These are phyloP conservation scores for Fusarium sp. DNA, from an alignment of 2,329 filamentous ascomycete genomes.

Conservation along the genomic window DNA sequence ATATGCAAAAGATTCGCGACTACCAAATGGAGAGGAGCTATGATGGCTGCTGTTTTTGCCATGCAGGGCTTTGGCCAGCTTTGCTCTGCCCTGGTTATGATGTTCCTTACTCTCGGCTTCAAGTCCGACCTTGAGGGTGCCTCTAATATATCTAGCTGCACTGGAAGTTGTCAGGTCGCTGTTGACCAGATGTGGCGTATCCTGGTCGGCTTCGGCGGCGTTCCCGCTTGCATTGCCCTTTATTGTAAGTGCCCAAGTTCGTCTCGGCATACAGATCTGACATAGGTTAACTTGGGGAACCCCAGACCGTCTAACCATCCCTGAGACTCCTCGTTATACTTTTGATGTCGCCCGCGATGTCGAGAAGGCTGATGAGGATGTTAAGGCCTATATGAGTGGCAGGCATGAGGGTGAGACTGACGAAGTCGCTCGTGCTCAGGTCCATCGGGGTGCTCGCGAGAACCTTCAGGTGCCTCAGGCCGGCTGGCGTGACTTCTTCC, in stretches of 20 bases:
- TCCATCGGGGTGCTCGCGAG: constrained; percentile 64
- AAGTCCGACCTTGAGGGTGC: constrained; percentile 69
- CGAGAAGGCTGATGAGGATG: constrained; percentile 77
- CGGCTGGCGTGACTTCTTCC: constrained; percentile 76
- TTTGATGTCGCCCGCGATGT: constrained; percentile 83
- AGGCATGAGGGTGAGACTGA: constrained; percentile 72
- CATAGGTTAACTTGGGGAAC: background rate
- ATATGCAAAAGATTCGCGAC: constrained; percentile 69
- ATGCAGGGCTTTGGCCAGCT: constrained; percentile 90
- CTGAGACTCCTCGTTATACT: constrained; percentile 88
- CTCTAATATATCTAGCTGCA: constrained; percentile 64
- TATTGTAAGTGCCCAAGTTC: constrained; percentile 64
- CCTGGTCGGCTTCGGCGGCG: constrained; percentile 82
- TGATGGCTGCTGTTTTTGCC: constrained; percentile 88
- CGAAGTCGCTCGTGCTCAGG: constrained; percentile 71
- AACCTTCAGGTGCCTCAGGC: constrained; percentile 75
- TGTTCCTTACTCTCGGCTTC: constrained; percentile 80
- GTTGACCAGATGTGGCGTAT: constrained; percentile 91
- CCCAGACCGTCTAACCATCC: constrained; percentile 76
- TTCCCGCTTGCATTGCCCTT: constrained; percentile 82
- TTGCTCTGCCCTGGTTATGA: constrained; percentile 77
- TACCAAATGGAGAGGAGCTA: constrained; percentile 85
- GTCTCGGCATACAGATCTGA: background rate
- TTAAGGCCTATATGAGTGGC: constrained; percentile 78
- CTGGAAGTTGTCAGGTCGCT: constrained; percentile 49